Evolutionary conservation across 176 grass and related monocot species (phyloP).

Genomic region (Hordeum vulgare): DNA sequence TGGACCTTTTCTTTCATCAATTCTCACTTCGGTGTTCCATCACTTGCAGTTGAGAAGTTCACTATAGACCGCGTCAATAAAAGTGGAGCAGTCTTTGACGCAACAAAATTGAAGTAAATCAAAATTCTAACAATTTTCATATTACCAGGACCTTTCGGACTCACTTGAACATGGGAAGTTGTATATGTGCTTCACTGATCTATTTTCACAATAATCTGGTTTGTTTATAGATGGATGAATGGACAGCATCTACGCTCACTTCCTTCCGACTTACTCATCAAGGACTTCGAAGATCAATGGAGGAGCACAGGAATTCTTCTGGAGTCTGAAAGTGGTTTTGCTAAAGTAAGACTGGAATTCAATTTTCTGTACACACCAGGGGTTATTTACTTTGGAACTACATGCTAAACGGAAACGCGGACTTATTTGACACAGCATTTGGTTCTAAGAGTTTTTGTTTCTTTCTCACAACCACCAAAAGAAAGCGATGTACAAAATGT

Average conservation of each 20-base stretch:
- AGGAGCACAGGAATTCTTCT: constrained; percentile 65
- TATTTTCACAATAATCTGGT: not conserved
- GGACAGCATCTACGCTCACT: constrained; percentile 80
- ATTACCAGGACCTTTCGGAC: not conserved
- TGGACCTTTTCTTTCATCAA: not conserved
- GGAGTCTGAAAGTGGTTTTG: constrained; percentile 69
- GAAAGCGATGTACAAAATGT: not conserved
- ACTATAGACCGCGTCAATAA: constrained; percentile 94
- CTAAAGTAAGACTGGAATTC: constrained; percentile 36
- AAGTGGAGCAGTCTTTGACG: constrained; percentile 96
- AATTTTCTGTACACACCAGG: not conserved
- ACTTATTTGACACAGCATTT: not conserved
- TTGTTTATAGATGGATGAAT: constrained; percentile 88
- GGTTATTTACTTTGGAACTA: not conserved
- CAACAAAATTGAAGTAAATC: constrained; percentile 77
- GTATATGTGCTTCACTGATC: not conserved
- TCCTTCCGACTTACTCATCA: constrained; percentile 61
- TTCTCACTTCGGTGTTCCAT: constrained; percentile 1
- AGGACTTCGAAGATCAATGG: constrained; percentile 78
- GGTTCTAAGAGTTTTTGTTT: not conserved
- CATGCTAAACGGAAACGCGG: not conserved
- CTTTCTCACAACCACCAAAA: not conserved
- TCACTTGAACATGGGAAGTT: constrained; percentile 2
- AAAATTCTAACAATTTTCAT: not conserved
- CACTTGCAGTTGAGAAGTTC: constrained; percentile 71